These are phyloP conservation scores for Cicer pinnatifidum DNA, from an alignment of 306 rosid genomes.

Conservation along the genomic window DNA sequence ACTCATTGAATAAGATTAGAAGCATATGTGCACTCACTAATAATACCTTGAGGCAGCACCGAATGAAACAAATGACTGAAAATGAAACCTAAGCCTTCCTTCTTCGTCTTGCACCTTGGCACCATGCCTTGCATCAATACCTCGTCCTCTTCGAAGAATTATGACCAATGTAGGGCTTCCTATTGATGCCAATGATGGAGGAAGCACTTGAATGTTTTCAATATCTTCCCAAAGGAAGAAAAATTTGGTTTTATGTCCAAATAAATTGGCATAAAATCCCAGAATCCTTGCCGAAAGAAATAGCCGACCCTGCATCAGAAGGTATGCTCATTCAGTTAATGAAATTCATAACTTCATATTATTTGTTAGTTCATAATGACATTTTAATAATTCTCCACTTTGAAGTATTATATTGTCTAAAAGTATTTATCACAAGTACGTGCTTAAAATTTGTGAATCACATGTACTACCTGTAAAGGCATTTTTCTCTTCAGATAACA, in stretches of 20 bases:
- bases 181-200: slow-evolving; percentile 74
- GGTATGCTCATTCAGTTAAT: slow-evolving; percentile 34
- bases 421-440: neutral
- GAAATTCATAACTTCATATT: slow-evolving; percentile 7
- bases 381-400: slow-evolving; percentile 1
- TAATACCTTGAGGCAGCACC: slow-evolving; percentile 76
- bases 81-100: slow-evolving; percentile 84
- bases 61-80: slow-evolving; percentile 85
- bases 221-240: slow-evolving; percentile 96
- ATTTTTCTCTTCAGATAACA: slow-evolving; percentile 78
- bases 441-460: slow-evolving; percentile 25
- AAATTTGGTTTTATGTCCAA: slow-evolving; percentile 89
- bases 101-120: slow-evolving; percentile 86
- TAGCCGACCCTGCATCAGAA: slow-evolving; percentile 70
- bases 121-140: slow-evolving; percentile 78
- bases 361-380: slow-evolving; percentile 19
- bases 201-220: slow-evolving; percentile 70
- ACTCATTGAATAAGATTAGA: neutral
- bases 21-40: slow-evolving; percentile 9
- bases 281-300: slow-evolving; percentile 83
- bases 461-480: slow-evolving; percentile 69
- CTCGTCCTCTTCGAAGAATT: slow-evolving; percentile 65
- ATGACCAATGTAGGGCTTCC: slow-evolving; percentile 82
- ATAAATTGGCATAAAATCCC: slow-evolving; percentile 77
- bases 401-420: slow-evolving; percentile 7